Base-by-base conservation (phyloP, 306 rosid species). In the Vachellia collinsii region DNA sequence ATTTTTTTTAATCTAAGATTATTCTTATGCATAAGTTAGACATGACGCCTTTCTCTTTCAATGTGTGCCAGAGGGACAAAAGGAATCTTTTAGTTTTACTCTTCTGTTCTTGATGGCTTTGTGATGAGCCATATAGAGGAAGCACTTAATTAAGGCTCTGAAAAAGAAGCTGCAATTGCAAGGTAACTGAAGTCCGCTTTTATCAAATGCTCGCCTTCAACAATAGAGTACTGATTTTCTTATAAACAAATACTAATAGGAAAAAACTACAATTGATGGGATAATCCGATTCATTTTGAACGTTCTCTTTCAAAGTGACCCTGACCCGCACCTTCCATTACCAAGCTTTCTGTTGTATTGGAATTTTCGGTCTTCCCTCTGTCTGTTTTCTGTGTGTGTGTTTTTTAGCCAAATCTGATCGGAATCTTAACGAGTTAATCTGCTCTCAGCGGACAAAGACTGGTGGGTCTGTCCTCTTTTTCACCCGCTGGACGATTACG, bases 371-470 rank as follows among this genome's bases (percentile, higher is more conserved):
- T 47, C 7, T 54, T 82, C 44, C 74, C 25, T n/a, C 34, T 34
- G n/a, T 13, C 23, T 34, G 5, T 43, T 41, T 48, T 65, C 61
- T 76, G 56, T 78, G 9, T 38, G 6, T 29, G 34, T 29, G 4
- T 16, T 17, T 54, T 54, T 48, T 69, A 7, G 43, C 56, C 59
- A 76, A 81, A 83, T 86, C 81, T 79, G 81, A 74, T 85, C 82
- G 81, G 84, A 81, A 84, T 84, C 88, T 82, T 86, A 69, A 56
- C 85, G 87, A 75, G 80, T 86, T 88, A 83, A 84, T 85, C 73
- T 75, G 37, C 88, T 77, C 78, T 73, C 77, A 86, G 86, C 81
- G 76, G 89, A 86, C 86, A 90, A 29, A 90, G 97, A 85, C 88
- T 86, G 82, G 87, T 80, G 74, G 85, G 54, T 83, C 87, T 69